Evolutionary conservation across 2,329 filamentous ascomycete genomes (phyloP), one percentile per base, ranked within the genome.

Genomic region (Penicillium fuscoglaucum): DNA sequence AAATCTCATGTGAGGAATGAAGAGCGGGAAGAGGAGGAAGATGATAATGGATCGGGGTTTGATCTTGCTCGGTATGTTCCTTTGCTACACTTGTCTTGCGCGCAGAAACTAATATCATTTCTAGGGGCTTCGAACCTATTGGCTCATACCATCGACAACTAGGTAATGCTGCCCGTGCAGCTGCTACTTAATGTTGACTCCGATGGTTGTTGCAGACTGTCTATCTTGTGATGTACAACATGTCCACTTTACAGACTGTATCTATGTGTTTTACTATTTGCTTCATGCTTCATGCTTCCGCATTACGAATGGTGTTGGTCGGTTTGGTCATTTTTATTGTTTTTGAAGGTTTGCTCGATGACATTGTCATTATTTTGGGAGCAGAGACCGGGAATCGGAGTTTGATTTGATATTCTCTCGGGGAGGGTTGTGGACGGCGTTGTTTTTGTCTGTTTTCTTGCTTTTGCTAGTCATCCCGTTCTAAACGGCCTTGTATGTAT

Each of bases 71-170:
- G 76, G 78, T 79, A 66, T 58, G 76, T 67, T 15, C 7, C 8
- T n/a, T 35, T 13, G 37, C 19, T 21, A 61, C 17, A 21, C 2
- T 53, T 33, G 31, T 13, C 31, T 13, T 33, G 13, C 4, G 15
- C 9, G 40, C 50, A 21, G 13, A 21, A 24, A 21, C 61, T 64
- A 60, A 65, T 45, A 39, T 26, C 17, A 8, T 35, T 35, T 62
- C 24, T 52, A 80, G 78, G 60, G 78, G 78, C 17, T 80, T 80
- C 62, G 78, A 79, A 68, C 78, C 78, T n/a, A 80, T 80, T 55
- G 75, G 78, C 15, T 76, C 76, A 6, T 79, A 78, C 58, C 76
- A 79, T 70, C 74, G 72, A 49, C 76, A 79, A 60, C 59, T 79
- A 52, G 77, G 67, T 65, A 76, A 72, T 53, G 70, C 74, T 44